Evolutionary conservation across 331 rosid species (phyloP).

Genomic region (Telfairia occidentalis): DNA sequence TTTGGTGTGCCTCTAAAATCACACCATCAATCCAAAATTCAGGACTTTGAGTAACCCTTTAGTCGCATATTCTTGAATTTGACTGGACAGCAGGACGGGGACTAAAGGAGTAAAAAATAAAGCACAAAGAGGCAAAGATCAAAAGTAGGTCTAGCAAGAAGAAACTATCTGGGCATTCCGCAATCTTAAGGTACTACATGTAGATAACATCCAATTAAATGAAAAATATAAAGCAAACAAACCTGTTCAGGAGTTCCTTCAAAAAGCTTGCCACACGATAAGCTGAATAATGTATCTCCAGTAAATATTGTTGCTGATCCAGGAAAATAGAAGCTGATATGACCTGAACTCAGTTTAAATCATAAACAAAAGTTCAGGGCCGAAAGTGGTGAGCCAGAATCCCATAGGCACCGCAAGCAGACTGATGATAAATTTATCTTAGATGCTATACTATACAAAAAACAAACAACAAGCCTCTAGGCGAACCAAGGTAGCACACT

Average conservation of each 20-base stretch:
- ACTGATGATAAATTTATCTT: background rate
- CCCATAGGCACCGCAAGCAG: background rate
- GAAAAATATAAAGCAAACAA: constrained; percentile 19
- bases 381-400: background rate
- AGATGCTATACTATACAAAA: background rate
- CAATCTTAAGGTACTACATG: background rate
- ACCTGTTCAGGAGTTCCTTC: constrained; percentile 97
- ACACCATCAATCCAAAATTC: background rate
- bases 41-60: background rate
- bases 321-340: constrained; percentile 88
- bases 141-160: background rate
- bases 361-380: background rate
- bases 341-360: constrained; percentile 42
- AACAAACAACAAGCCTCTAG: background rate
- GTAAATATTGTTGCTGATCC: constrained; percentile 73
- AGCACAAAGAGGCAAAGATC: background rate
- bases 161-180: background rate
- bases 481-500: background rate
- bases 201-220: background rate
- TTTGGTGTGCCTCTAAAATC: background rate
- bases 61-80: background rate
- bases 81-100: background rate
- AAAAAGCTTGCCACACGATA: constrained; percentile 92
- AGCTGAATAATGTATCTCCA: constrained; percentile 91
- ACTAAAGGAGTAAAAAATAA: background rate